A percentile compares a stretch with the other conserved stretches of the same genome.
These are phyloP conservation scores for Termitomyces titanicus DNA, from an alignment of 768 basidiomycete species.

Conservation along the genomic window DNA sequence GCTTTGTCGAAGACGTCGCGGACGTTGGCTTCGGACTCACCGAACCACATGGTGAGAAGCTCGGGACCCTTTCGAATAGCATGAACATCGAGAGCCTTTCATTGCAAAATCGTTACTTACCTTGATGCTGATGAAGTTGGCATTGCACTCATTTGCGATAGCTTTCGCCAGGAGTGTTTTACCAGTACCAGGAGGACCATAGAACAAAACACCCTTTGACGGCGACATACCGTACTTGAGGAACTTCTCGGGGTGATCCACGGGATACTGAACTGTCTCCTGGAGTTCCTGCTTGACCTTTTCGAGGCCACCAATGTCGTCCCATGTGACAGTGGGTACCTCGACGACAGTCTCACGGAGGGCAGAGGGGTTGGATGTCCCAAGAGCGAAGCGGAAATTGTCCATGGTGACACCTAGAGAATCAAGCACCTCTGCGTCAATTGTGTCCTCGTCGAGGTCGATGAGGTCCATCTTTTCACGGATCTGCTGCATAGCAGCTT, in stretches of 20 bases:
- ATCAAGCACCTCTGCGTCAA: slow-evolving; percentile 98
- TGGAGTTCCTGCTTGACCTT: slow-evolving; percentile 99
- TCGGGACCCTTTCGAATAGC: slow-evolving; percentile 71
- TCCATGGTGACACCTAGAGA: slow-evolving; percentile 99
- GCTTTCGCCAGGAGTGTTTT: slow-evolving; percentile 98
- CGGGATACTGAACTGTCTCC: slow-evolving; percentile 99
- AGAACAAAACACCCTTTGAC: slow-evolving; percentile 99
- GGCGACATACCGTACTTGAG: slow-evolving; percentile 99
- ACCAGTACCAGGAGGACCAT: slow-evolving; percentile 99
- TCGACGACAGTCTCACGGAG: slow-evolving; percentile 99
- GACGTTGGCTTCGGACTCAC: slow-evolving; percentile 99
- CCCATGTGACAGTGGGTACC: slow-evolving; percentile 97
- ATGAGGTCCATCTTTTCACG: slow-evolving; percentile 99
- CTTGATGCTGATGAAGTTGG: slow-evolving; percentile 99
- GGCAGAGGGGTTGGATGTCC: slow-evolving; percentile 95
- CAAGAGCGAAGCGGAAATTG: slow-evolving; percentile 99
- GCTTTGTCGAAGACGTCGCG: slow-evolving; percentile 99
- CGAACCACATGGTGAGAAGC: slow-evolving; percentile 99
- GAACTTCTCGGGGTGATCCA: slow-evolving; percentile 99
- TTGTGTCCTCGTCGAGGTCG: slow-evolving; percentile 95
- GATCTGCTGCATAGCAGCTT: slow-evolving; percentile 99
- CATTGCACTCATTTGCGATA: slow-evolving; percentile 99
- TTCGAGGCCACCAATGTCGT: slow-evolving; percentile 98
- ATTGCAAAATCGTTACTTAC: slow-evolving; percentile 26
- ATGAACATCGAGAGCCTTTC: slow-evolving; percentile 8